Conservation (phyloP, 306 rosid species). For the Senna siamea region DNA sequence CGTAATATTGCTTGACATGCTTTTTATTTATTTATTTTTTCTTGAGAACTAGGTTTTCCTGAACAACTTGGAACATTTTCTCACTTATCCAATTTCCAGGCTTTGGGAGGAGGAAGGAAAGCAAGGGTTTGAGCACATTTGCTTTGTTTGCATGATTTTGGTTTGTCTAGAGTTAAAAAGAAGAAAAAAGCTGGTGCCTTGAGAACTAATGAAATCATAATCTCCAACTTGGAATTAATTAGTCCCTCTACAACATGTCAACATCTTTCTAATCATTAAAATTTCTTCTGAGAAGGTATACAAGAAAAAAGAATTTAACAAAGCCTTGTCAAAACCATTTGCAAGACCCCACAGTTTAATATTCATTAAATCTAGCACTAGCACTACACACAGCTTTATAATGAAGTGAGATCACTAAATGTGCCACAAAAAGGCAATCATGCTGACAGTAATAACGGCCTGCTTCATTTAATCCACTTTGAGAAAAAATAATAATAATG, state of each 20-base stretch:
- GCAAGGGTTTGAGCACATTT: not conserved
- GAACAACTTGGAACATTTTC: not conserved
- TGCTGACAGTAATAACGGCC: not conserved
- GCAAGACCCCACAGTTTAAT: conserved; percentile 19
- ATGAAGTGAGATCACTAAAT: not conserved
- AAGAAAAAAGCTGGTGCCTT: too few relatives aligned
- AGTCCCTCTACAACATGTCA: not conserved
- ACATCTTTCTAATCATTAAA: not conserved
- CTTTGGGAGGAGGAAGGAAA: not conserved
- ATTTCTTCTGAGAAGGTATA: conserved; percentile 4
- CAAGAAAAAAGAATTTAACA: conserved; percentile 4
- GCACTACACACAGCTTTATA: not conserved
- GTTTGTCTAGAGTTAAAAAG: not conserved
- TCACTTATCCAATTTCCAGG: not conserved
- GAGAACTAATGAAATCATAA: too few relatives aligned
- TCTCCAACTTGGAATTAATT: conserved; percentile 1
- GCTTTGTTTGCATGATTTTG: not conserved
- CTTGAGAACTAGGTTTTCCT: not conserved
- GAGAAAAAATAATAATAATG: not conserved
- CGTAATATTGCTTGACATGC: not conserved
- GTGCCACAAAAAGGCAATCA: conserved; percentile 12
- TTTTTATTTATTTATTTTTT: not conserved
- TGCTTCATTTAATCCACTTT: not conserved
- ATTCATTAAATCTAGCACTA: conserved; percentile 7
- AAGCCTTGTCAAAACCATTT: conserved; percentile 20